Base-by-base conservation (phyloP, 805 yeast species). In the Lachancea thermotolerans region DNA sequence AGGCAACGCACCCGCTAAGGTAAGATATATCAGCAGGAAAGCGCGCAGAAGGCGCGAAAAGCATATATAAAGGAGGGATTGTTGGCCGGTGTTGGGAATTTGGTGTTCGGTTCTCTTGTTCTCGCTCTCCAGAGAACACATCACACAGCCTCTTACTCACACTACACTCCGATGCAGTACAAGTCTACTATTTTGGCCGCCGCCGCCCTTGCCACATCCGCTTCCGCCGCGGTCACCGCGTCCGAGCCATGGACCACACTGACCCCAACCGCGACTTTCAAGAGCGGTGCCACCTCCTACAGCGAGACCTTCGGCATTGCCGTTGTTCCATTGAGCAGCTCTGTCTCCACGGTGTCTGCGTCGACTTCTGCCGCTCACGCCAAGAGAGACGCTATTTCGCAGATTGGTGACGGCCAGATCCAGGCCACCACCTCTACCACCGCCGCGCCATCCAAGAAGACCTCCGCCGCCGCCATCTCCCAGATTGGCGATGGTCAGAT, bases 331-430 rank as follows among this genome's bases (percentile, higher is more conserved):
- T 50, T 65, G 39, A 54, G 71, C 27, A 48, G 67, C 32, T 42
- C 56, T n/a, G n/a, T n/a, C n/a, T n/a, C n/a, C n/a, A n/a, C n/a
- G n/a, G n/a, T n/a, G n/a, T n/a, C n/a, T n/a, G n/a, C n/a, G n/a
- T n/a, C n/a, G n/a, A n/a, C n/a, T n/a, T n/a, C n/a, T 4, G 58
- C 71, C 41, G 74, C 81, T 41, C 77, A 77, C 57, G 73, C 74
- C 68, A 48, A 73, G 37, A 62, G 64, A 44, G 82, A 82, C 59
- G 82, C 67, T 10, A 64, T 65, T 33, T 64, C 75, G 49, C 80
- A 75, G 60, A 69, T 73, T 48, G 62, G 63, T 49, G 79, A 74
- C 46, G 76, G 76, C 49, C 75, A 78, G 65, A 68, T 77, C 59
- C 82, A 62, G 70, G 61, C 71, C 25, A 53, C 72, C 30, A 53